Evolutionary conservation across 169 alveolate genomes (phyloP), one percentile per base, ranked within the genome.

Genomic region (Plasmodium fragile): DNA sequence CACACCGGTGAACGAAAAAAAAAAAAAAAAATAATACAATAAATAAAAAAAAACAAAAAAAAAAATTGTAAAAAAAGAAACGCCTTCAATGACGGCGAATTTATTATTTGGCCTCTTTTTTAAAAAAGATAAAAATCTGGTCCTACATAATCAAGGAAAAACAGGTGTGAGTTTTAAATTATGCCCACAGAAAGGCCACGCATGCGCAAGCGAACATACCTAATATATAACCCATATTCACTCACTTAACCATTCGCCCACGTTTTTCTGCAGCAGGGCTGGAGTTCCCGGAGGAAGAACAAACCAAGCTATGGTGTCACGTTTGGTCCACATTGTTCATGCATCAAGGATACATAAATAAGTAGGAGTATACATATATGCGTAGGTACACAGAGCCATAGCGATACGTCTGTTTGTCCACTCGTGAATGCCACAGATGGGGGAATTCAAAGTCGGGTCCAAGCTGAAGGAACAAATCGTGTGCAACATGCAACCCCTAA

Each of bases 401-500:
- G 59, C 16, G 22, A 49, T 49, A 49, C 59, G 53, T 7, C 59
- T 13, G 18, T 30, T 5, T 53, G 18, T 81, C 41, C 69, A 18
- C 59, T 52, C 53, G 30, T 49, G 34, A 5, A 7, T 5, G 30
- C 25, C 55, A 41, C 77, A 80, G 81, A 91, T 91, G 94, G 73
- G 94, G 28, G 94, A 91, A 52, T 91, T 91, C 41, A 91, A 91
- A 59, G 94, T 91, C 41, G 94, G 94, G 1, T 91, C 94, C 13
- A 91, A 91, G 43, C 77, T 91, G 82, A 85, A 90, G 59, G 95
- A 85, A 53, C 95, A 92, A 81, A 82, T 95, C 8, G 94, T 95
- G 4, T 97, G 98, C 83, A 96, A 92, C 70, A 96, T 97, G 98
- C 96, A 96, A 92, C 98, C 98, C 41, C 92, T 97, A 80, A 95